These are phyloP conservation scores for Rhododendron kiyosumense DNA, from an alignment of 148 eudicot genomes.

Conservation along the genomic window DNA sequence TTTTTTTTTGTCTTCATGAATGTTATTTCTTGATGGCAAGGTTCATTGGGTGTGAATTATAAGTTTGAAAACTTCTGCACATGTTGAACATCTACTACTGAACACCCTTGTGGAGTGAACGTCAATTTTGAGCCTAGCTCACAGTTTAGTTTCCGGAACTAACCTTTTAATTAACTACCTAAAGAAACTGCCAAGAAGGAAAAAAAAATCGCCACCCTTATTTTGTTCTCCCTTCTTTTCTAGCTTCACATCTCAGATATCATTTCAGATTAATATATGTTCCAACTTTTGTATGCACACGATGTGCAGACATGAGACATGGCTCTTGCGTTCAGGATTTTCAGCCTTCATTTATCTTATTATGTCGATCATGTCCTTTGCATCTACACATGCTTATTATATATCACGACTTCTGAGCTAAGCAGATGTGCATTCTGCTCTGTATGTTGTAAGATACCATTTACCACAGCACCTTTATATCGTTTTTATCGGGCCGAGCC, in stretches of 20 bases:
- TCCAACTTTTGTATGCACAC: neutral
- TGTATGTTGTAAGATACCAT: neutral
- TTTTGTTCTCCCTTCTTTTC: neutral
- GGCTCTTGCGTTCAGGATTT: neutral
- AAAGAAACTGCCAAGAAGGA: neutral
- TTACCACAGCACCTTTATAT: neutral
- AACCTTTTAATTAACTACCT: neutral
- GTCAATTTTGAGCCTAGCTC: neutral
- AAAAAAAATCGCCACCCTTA: neutral
- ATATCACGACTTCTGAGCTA: neutral
- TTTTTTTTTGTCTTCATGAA: neutral
- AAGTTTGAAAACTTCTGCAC: neutral
- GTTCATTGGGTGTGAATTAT: neutral
- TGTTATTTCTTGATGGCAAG: neutral
- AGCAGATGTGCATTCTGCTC: neutral
- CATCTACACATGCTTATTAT: neutral
- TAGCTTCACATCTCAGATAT: neutral
- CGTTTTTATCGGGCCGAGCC: neutral
- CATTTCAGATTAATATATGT: neutral
- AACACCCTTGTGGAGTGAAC: neutral
- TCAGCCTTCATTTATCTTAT: neutral
- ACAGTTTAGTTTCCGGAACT: no score
- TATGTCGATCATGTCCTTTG: neutral
- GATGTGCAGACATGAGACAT: neutral
- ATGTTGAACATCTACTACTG: neutral